phyloP scores from a whole-genome alignment of 768 basidiomycete species.

The Mycena vitilis region DNA sequence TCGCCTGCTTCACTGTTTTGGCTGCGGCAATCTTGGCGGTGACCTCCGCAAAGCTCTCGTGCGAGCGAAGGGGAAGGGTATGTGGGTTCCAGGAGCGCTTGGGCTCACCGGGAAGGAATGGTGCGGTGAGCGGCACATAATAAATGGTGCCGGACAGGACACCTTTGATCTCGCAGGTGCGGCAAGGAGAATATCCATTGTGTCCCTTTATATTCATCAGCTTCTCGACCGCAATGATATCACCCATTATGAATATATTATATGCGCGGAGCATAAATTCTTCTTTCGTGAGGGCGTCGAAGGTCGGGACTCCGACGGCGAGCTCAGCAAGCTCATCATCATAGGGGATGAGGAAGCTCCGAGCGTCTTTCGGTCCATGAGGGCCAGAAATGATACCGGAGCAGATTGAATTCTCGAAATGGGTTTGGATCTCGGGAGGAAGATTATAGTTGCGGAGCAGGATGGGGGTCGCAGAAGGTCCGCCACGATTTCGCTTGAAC shows the following conservation, averaged over 20 bases:
- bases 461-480: neutral
- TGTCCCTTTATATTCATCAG: too few species aligned
- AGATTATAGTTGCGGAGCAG: neutral
- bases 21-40: too few species aligned
- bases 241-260: too few species aligned
- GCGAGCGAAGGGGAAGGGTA: neutral
- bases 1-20: too few species aligned
- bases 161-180: neutral
- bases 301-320: neutral
- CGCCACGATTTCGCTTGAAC: neutral
- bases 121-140: neutral
- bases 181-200: neutral
- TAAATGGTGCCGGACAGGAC: neutral
- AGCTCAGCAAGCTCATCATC: neutral
- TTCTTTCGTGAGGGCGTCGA: neutral
- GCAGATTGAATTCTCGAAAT: neutral
- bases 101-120: neutral
- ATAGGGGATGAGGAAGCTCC: neutral
- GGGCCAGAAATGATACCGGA: neutral
- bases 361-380: neutral
- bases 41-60: neutral
- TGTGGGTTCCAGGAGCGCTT: neutral
- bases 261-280: neutral
- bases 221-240: too few species aligned
- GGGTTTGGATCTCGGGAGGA: neutral